A percentile compares a stretch with the other conserved stretches of the same genome.
phyloP scores from a whole-genome alignment of 768 basidiomycete species.

The Lentinula guzmanii region DNA sequence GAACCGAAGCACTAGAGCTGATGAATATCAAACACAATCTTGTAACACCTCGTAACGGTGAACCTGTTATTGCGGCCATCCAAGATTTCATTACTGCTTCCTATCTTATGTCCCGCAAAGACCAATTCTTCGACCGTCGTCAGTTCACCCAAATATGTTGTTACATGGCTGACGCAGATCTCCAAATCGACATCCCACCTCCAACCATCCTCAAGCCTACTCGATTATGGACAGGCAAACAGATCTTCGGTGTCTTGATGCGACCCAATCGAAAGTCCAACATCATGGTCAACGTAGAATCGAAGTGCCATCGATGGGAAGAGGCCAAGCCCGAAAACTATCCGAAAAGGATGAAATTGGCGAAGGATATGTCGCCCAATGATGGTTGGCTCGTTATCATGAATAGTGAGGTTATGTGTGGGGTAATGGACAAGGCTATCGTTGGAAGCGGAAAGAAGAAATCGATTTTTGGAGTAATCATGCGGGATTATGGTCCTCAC shows the following conservation, averaged over 20 bases:
- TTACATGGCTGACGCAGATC: constrained; percentile 85
- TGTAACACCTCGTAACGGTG: constrained; percentile 96
- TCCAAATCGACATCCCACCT: constrained; percentile 93
- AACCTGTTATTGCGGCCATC: constrained; percentile 98
- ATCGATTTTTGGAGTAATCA: constrained; percentile 95
- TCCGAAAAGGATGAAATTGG: constrained; percentile 52
- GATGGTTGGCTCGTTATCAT: constrained; percentile 97
- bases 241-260: constrained; percentile 97
- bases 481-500: constrained; percentile 93
- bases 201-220: constrained; percentile 92
- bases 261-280: constrained; percentile 80
- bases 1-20: constrained; percentile 93
- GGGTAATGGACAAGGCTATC: constrained; percentile 97
- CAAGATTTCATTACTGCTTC: constrained; percentile 99
- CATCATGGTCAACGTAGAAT: constrained; percentile 91
- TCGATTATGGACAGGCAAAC: constrained; percentile 96
- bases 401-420: constrained; percentile 99
- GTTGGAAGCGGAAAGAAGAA: constrained; percentile 99
- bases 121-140: constrained; percentile 87
- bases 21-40: constrained; percentile 98
- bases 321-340: constrained; percentile 63
- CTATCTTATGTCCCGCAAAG: constrained; percentile 88
- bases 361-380: constrained; percentile 87
- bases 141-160: constrained; percentile 97
- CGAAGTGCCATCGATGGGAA: constrained; percentile 88